phyloP scores from a whole-genome alignment of 768 basidiomycete species.

The Tubosaeta sp. region DNA sequence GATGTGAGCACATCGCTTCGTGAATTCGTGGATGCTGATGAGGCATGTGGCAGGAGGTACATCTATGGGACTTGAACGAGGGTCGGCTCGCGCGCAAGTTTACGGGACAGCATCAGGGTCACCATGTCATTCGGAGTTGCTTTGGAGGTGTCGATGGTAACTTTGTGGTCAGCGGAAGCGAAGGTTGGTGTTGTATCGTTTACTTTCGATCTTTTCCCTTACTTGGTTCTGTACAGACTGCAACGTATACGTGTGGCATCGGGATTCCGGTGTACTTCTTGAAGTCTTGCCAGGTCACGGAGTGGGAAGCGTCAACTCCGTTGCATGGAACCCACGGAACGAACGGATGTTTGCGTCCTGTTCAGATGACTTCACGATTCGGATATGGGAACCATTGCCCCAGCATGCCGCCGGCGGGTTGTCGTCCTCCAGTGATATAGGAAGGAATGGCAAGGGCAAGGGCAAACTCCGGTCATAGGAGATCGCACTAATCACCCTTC shows the following conservation, averaged over 20 bases:
- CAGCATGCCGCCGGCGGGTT: constrained; percentile 16
- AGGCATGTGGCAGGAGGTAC: constrained; percentile 64
- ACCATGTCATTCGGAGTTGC: constrained; percentile 86
- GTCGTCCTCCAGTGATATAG: constrained; percentile 16
- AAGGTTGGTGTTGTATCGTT: constrained; percentile 57
- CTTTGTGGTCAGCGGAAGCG: constrained; percentile 91
- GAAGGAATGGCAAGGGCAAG: constrained; percentile 54
- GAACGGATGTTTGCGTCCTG: constrained; percentile 94
- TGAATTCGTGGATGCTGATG: constrained; percentile 5
- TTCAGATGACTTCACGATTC: constrained; percentile 87
- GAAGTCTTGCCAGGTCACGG: constrained; percentile 87
- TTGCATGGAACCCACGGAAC: constrained; percentile 92
- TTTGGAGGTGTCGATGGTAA: constrained; percentile 89
- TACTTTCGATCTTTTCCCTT: constrained; percentile 4
- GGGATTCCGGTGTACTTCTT: constrained; percentile 76
- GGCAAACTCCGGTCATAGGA: constrained; percentile 53
- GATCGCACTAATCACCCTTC: constrained; percentile 18
- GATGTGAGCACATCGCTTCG: constrained; percentile 49
- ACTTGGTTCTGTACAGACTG: constrained; percentile 55
- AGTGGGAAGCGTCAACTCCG: constrained; percentile 88
- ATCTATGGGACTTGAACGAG: constrained; percentile 76
- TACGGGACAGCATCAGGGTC: constrained; percentile 78
- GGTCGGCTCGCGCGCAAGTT: constrained; percentile 74
- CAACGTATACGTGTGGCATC: constrained; percentile 94
- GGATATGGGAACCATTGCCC: constrained; percentile 73